Base-by-base conservation (phyloP, 179 eudicot genomes). In the Drosera spatulata region DNA sequence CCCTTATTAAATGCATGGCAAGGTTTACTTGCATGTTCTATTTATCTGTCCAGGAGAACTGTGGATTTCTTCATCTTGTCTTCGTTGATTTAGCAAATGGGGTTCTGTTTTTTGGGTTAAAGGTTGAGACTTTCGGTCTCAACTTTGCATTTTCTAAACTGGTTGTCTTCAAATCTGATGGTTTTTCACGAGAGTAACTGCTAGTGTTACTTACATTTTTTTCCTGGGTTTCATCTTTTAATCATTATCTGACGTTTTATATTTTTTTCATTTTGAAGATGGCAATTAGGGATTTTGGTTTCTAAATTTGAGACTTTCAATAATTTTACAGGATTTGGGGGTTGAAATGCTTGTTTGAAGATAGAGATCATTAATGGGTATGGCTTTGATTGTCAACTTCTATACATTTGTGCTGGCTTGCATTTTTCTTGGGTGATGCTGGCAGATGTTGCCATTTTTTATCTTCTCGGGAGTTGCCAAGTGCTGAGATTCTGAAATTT, bases 371-470 rank as follows among this genome's bases (percentile, higher is more conserved):
- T 60, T 46, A 60, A 48, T 67, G 50, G 48, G 22, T 44, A 56
- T 12, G 43, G 49, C 52, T 57, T 52, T 15, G 49, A 65, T 69
- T 65, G 56, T 76, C 68, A 50, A 52, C 4, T 66, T 56, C 43
- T 66, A 61, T 66, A 60, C 70, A 65, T 76, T 72, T 60, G 67
- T 55, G 62, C 62, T 59, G 56, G 53, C 53, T 50, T 50, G 53
- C 53, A 54, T 66, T 65, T 44, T 69, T 53, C 64, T 38, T 62
- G 71, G 51, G 33, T 22, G 33, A 22, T 46, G 45, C 64, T 76
- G 75, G 77, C 73, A 73, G 69, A 77, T 62, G 63, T 63, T 63
- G 10, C 39, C 56, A 22, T 51, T 78, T 79, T 41, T 58, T 58
- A 41, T 66, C 63, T 59, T 56, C 53, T 39, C 7, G 42, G 15